A percentile compares a stretch with the other conserved stretches of the same genome.
Conservation (phyloP, 371 early-diverging fungal species). For the Mucor irregularis region DNA sequence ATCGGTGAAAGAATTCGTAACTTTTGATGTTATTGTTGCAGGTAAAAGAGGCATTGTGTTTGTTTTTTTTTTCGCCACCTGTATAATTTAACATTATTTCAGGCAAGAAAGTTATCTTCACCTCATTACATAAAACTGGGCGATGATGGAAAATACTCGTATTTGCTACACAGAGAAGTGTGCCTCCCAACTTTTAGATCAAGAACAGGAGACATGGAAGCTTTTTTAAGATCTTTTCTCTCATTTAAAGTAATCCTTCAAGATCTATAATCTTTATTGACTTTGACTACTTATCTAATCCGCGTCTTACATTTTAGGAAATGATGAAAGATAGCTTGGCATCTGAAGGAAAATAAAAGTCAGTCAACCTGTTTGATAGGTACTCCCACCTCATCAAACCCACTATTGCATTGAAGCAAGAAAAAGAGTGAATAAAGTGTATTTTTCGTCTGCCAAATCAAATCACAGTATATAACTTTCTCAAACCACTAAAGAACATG, state of each 20-base stretch:
- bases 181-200: conserved; percentile 4
- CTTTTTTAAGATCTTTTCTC: conserved; percentile 4
- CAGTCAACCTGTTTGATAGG: not conserved
- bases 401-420: conserved; percentile 9
- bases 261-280: not conserved
- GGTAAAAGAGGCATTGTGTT: conserved; percentile 9
- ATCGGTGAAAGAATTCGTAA: conserved; percentile 10
- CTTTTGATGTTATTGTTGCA: conserved; percentile 11
- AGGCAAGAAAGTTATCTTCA: conserved; percentile 5
- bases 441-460: no score
- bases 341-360: conserved; percentile 3
- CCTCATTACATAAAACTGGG: conserved; percentile 3
- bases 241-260: conserved; percentile 6
- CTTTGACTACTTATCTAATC: not conserved
- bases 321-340: conserved; percentile 1
- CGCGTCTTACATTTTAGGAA: conserved; percentile 4
- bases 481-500: no score
- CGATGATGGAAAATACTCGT: not conserved
- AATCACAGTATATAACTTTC: no score
- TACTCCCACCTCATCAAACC: conserved; percentile 8
- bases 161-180: not conserved
- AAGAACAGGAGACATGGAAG: conserved; percentile 2
- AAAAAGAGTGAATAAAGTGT: no score
- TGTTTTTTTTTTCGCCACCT: conserved; percentile 1
- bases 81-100: conserved; percentile 3